Conservation (phyloP, 805 yeast species). For the Wickerhamiella bombiphila region DNA sequence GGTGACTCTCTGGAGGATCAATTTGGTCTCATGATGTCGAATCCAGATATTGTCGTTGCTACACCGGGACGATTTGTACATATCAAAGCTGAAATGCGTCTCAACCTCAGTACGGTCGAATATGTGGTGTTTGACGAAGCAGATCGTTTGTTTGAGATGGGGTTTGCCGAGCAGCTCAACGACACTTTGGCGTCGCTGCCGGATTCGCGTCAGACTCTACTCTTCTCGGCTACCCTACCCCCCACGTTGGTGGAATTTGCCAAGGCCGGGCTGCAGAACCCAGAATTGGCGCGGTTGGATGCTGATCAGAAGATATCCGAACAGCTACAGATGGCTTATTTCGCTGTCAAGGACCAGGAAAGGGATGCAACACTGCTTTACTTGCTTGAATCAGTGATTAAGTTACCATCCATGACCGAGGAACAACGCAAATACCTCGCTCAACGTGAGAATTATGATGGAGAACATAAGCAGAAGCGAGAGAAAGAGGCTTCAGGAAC, state of each 20-base stretch:
- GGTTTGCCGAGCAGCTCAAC: slow-evolving; percentile 83
- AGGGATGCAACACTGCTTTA: slow-evolving; percentile 75
- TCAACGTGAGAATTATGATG: slow-evolving; percentile 35
- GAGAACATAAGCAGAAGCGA: slow-evolving; percentile 28
- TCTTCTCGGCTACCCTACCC: slow-evolving; percentile 93
- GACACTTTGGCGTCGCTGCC: slow-evolving; percentile 80
- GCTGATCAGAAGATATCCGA: slow-evolving; percentile 86
- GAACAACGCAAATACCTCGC: slow-evolving; percentile 48
- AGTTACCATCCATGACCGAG: slow-evolving; percentile 63
- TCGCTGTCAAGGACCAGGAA: slow-evolving; percentile 68
- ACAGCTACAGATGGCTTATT: slow-evolving; percentile 76
- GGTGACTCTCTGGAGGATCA: slow-evolving; percentile 98
- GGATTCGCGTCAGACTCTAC: slow-evolving; percentile 64
- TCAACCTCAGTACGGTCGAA: slow-evolving; percentile 71
- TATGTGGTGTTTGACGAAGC: slow-evolving; percentile 95
- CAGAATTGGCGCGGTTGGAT: slow-evolving; percentile 83
- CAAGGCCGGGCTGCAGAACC: slow-evolving; percentile 86
- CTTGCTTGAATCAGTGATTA: slow-evolving; percentile 69
- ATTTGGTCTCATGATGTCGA: slow-evolving; percentile 78
- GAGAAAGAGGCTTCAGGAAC: slow-evolving; percentile 62
- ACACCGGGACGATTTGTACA: slow-evolving; percentile 97
- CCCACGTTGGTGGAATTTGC: slow-evolving; percentile 89
- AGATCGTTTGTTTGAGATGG: slow-evolving; percentile 90
- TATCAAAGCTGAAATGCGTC: slow-evolving; percentile 85
- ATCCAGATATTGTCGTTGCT: slow-evolving; percentile 90